A percentile compares a stretch with the other conserved stretches of the same genome.
These are phyloP conservation scores for Phyllosticta citriasiana DNA, from an alignment of 2,329 filamentous ascomycete genomes.

Conservation along the genomic window DNA sequence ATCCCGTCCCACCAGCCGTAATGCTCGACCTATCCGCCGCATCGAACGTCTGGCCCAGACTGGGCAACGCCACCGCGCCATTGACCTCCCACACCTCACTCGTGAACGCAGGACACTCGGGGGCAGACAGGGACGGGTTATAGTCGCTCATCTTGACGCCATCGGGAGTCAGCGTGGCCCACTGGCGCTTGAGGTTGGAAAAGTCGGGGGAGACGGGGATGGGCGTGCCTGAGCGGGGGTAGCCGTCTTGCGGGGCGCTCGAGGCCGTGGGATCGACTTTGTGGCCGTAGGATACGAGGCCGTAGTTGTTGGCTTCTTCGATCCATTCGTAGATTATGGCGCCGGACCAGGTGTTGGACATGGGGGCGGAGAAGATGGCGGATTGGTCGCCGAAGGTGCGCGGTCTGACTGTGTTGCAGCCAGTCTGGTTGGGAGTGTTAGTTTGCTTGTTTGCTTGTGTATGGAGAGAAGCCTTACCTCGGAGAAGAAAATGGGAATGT, in stretches of 20 bases:
- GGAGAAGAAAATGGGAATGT: slow-evolving; percentile 81
- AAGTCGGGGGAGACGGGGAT: slow-evolving; percentile 69
- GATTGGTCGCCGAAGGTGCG: slow-evolving; percentile 62
- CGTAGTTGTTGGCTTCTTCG: slow-evolving; percentile 66
- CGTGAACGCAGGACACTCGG: slow-evolving; percentile 62
- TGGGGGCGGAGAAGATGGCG: slow-evolving; percentile 64
- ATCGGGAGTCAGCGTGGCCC: slow-evolving; percentile 61
- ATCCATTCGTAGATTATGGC: slow-evolving; percentile 89
- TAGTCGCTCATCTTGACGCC: slow-evolving; percentile 60
- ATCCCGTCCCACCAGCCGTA: slow-evolving; percentile 9
- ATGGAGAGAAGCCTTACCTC: too few relatives aligned
- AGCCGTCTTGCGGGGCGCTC: slow-evolving; percentile 52
- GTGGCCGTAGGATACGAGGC: slow-evolving; percentile 65
- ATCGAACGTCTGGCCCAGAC: slow-evolving; percentile 45
- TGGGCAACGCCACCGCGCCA: slow-evolving; percentile 59
- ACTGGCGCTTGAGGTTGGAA: slow-evolving; percentile 63
- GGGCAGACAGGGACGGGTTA: slow-evolving; percentile 49
- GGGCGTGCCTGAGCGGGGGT: slow-evolving; percentile 60
- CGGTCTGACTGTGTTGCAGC: slow-evolving; percentile 56
- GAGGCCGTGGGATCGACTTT: slow-evolving; percentile 38
- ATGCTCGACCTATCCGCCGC: slow-evolving; percentile 13
- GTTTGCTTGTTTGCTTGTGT: slow-evolving; percentile 60
- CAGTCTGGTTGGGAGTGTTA: slow-evolving; percentile 58
- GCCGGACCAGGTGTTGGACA: slow-evolving; percentile 64
- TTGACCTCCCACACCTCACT: slow-evolving; percentile 61